phyloP scores from a whole-genome alignment of 495 filamentous ascomycete genomes.

The Neurospora terricola region DNA sequence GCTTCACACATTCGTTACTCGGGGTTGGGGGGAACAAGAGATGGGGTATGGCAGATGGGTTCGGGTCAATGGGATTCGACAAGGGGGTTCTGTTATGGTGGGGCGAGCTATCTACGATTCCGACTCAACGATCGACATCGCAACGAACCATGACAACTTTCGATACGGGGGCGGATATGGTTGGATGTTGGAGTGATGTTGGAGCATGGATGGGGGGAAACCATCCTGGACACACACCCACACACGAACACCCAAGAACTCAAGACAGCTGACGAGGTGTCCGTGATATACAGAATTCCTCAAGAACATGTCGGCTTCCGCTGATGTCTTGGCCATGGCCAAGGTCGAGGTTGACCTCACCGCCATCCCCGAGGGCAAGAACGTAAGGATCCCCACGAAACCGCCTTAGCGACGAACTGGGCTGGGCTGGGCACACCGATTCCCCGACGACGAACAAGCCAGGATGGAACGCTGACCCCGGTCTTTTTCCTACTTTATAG shows the following conservation, averaged over 20 bases:
- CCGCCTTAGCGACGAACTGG: not conserved
- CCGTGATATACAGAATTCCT: conserved; percentile 67
- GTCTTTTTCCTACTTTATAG: conserved; percentile 32
- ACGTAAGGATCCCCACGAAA: conserved; percentile 49
- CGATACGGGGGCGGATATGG: not conserved
- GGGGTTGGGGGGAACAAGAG: not conserved
- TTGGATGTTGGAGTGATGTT: not conserved
- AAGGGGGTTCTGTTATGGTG: not conserved
- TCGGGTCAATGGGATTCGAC: not conserved
- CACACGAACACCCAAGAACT: not conserved
- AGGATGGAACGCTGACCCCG: not conserved
- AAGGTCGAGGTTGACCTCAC: conserved; percentile 96
- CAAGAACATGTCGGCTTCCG: conserved; percentile 98
- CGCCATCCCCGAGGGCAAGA: conserved; percentile 97
- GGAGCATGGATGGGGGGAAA: not conserved
- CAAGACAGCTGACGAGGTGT: conserved; percentile 7
- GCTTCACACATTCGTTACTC: conserved; percentile 1
- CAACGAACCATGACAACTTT: not conserved
- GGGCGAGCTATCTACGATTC: not conserved
- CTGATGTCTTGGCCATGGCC: conserved; percentile 96
- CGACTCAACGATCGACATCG: not conserved
- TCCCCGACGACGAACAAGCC: not conserved
- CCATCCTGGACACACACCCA: not conserved
- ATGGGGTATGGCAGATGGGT: not conserved
- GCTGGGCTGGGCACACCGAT: not conserved